Evolutionary conservation across 2,329 filamentous ascomycete species (phyloP), one percentile per base, ranked within the genome.

Genomic region (Scedosporium apiospermum): DNA sequence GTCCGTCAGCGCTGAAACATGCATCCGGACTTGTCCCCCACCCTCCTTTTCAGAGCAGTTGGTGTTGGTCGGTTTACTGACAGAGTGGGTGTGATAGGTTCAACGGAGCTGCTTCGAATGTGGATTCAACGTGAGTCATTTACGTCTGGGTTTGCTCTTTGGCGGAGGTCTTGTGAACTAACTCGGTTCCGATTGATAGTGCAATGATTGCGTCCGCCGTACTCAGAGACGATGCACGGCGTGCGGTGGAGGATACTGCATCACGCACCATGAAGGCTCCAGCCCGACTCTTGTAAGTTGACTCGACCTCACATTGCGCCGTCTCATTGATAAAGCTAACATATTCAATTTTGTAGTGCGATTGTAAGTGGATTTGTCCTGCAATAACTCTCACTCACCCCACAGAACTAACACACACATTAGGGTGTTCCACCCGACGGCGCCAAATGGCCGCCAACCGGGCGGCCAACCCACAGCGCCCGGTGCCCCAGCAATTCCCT

Each of bases 41-140:
- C 57, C 38, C 16, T 41, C 14, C 51, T 30, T 26, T 16, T 57
- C 23, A n/a, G 57, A 34, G 26, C 9, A 34, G 59, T 30, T 30
- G 46, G 49, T 16, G 16, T 18, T n/a, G 14, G 2, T 38, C 21
- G 6, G 23, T 18, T 23, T 30, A 10, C 30, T 30, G n/a, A 12
- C 51, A 6, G 18, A 9, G 14, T 21, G 3, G 58, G 6, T 21
- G 14, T 42, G 80, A 65, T 83, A 82, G 62, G 85, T 90, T 70
- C 85, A 83, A 14, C 79, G 77, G 68, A 84, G 91, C 69, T 96
- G 92, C 77, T 95, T 90, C 82, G 91, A 93, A 73, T 96, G 92
- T 73, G 91, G 91, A 60, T 84, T 83, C 65, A 93, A 90, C 64
- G 89, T 91, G 76, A 77, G 85, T 72, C 44, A 59, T 34, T 53